phyloP scores from a whole-genome alignment of 176 grass and related monocot species.

The Poa pratensis region DNA sequence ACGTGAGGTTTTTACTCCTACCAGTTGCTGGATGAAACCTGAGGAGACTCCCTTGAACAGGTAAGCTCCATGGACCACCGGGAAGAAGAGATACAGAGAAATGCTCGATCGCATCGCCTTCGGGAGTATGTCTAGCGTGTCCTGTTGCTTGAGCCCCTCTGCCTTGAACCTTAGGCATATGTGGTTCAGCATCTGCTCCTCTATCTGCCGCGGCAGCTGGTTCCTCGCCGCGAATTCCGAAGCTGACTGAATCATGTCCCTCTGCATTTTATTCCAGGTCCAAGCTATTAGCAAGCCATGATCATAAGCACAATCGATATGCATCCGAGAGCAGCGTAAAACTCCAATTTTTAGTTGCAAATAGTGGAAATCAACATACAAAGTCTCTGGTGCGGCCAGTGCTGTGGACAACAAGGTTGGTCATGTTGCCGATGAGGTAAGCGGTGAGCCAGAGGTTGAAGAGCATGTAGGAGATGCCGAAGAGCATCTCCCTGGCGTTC shows the following conservation, averaged over 20 bases:
- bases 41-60: constrained; percentile 80
- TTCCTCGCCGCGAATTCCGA: constrained; percentile 81
- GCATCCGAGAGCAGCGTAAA: no score
- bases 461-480: constrained; percentile 90
- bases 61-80: constrained; percentile 64
- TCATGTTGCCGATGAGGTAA: constrained; percentile 99
- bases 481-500: constrained; percentile 89
- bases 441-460: constrained; percentile 92
- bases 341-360: no score
- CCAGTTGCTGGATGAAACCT: constrained; percentile 86
- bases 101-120: constrained; percentile 79
- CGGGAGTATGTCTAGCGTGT: constrained; percentile 71
- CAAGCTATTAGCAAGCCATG: background rate
- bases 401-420: constrained; percentile 96
- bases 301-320: background rate
- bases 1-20: constrained; percentile 9
- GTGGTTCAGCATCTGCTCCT: constrained; percentile 89
- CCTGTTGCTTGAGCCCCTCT: constrained; percentile 79
- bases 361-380: constrained; percentile 43
- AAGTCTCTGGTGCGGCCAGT: constrained; percentile 95
- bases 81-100: constrained; percentile 74
- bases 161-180: constrained; percentile 88
- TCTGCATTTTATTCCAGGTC: constrained; percentile 48
- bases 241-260: constrained; percentile 74
- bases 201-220: constrained; percentile 66